These are phyloP conservation scores for Gentiana dahurica DNA, from an alignment of 257 asterid species.

Conservation along the genomic window DNA sequence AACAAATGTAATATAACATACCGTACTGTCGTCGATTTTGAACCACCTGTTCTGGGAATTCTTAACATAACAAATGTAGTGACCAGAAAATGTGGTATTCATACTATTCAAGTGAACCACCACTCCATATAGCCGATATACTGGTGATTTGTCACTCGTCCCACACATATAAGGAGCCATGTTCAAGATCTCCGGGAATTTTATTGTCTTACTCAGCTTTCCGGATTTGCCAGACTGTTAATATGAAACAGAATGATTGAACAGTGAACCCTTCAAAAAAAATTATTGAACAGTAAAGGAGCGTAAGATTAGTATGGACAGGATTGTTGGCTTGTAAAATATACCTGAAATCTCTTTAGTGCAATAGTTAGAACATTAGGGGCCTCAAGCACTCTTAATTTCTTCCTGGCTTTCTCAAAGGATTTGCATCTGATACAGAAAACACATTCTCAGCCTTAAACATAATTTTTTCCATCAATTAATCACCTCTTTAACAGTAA, in stretches of 20 bases:
- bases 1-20: constrained; percentile 15
- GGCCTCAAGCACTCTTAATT: constrained; percentile 69
- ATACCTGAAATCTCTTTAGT: constrained; percentile 80
- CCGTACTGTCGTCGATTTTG: constrained; percentile 62
- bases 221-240: constrained; percentile 66
- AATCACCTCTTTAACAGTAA: no score
- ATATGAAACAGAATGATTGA: constrained; percentile 2
- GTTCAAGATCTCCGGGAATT: constrained; percentile 62
- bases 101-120: constrained; percentile 65
- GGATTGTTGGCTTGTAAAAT: background rate
- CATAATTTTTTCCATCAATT: no score
- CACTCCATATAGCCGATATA: constrained; percentile 74
- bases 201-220: constrained; percentile 61
- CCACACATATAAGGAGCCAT: constrained; percentile 77
- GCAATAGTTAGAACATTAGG: constrained; percentile 83
- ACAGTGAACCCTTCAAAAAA: constrained; percentile 1
- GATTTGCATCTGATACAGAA: constrained; percentile 52
- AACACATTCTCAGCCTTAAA: background rate
- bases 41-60: constrained; percentile 65
- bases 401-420: constrained; percentile 74
- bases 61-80: constrained; percentile 67
- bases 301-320: background rate
- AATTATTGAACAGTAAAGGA: constrained; percentile 6
- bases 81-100: constrained; percentile 78
- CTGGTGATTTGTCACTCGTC: constrained; percentile 71